phyloP scores from a whole-genome alignment of 805 yeast species.

The Schwanniomyces yamadae region DNA sequence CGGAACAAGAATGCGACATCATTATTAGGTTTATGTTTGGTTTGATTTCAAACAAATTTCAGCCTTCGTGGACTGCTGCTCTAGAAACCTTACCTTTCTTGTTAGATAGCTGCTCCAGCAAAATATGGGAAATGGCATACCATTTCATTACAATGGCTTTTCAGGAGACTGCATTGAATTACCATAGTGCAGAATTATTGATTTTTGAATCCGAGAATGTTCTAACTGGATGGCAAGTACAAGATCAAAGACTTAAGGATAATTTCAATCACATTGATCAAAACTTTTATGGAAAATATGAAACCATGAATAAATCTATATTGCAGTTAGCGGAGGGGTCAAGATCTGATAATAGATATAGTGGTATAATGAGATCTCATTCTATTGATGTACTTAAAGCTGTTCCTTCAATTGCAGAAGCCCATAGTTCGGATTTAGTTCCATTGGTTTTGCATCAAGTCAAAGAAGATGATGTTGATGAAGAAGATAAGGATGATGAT shows the following conservation, averaged over 20 bases:
- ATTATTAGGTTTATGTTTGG: conserved; percentile 52
- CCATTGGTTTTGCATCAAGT: conserved; percentile 50
- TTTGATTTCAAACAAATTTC: conserved; percentile 67
- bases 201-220: conserved; percentile 8
- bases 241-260: conserved; percentile 44
- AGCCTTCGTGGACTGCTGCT: conserved; percentile 84
- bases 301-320: conserved; percentile 33
- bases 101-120: conserved; percentile 22
- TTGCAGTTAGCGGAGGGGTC: conserved; percentile 31
- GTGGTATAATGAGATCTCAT: conserved; percentile 52
- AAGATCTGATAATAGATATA: conserved; percentile 38
- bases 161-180: conserved; percentile 10
- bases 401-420: conserved; percentile 71
- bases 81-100: conserved; percentile 56
- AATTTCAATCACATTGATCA: conserved; percentile 30
- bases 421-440: conserved; percentile 52
- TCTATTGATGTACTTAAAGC: conserved; percentile 54
- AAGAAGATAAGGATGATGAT: conserved; percentile 19
- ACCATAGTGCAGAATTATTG: conserved; percentile 6
- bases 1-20: conserved; percentile 15
- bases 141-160: conserved; percentile 29
- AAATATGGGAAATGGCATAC: conserved; percentile 57
- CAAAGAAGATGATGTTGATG: conserved; percentile 28
- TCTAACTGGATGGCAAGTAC: conserved; percentile 40
- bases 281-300: conserved; percentile 28